phyloP scores from a whole-genome alignment of 1,139 yeast genomes.

The Yamadazyma taylorii region DNA sequence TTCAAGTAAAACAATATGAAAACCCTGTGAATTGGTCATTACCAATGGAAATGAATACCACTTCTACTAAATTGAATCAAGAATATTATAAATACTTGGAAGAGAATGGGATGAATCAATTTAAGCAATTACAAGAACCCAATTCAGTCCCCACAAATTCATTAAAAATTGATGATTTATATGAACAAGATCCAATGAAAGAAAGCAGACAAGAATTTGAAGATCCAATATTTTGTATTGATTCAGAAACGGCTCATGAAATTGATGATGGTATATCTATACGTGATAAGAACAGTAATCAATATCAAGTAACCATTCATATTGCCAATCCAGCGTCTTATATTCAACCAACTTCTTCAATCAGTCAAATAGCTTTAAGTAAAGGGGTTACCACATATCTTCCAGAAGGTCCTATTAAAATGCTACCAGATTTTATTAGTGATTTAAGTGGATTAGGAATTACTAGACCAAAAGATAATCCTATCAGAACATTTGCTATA shows the following conservation, averaged over 20 bases:
- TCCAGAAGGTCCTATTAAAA: slow-evolving; percentile 61
- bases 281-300: slow-evolving; percentile 28
- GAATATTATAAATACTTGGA: slow-evolving; percentile 41
- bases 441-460: slow-evolving; percentile 59
- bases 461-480: slow-evolving; percentile 23
- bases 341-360: slow-evolving; percentile 44
- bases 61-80: slow-evolving; percentile 36
- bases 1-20: slow-evolving; percentile 22
- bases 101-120: slow-evolving; percentile 4
- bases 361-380: slow-evolving; percentile 60
- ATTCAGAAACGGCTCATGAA: slow-evolving; percentile 77
- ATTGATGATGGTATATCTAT: slow-evolving; percentile 92
- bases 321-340: slow-evolving; percentile 87
- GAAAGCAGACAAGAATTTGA: slow-evolving; percentile 35
- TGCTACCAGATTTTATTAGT: slow-evolving; percentile 68
- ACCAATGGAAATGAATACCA: slow-evolving; percentile 36
- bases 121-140: no score
- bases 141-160: no score
- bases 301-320: slow-evolving; percentile 60
- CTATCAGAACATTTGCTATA: slow-evolving; percentile 36
- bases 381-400: slow-evolving; percentile 72
- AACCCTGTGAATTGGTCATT: slow-evolving; percentile 52
- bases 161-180: slow-evolving; percentile 25
- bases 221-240: slow-evolving; percentile 78
- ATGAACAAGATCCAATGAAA: slow-evolving; percentile 34